These are phyloP conservation scores for Alectoria sarmentosa DNA, from an alignment of 495 filamentous ascomycete genomes.

Conservation along the genomic window DNA sequence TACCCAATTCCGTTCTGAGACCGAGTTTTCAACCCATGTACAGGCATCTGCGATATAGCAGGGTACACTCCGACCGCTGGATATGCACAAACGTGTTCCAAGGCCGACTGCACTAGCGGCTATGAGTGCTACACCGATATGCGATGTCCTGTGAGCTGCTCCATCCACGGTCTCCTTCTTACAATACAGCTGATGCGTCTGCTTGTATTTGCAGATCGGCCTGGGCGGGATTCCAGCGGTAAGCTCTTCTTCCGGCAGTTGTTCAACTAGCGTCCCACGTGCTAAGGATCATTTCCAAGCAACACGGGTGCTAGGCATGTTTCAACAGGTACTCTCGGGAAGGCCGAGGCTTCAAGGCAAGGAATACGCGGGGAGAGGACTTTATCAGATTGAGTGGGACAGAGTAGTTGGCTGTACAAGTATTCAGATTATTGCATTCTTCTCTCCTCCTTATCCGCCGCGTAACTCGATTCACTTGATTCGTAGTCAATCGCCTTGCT, in stretches of 20 bases:
- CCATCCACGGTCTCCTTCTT: background rate
- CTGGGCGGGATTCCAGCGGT: background rate
- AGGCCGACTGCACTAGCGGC: constrained; percentile 7
- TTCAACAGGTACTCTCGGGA: background rate
- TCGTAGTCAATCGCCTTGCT: too few species aligned
- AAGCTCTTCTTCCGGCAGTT: background rate
- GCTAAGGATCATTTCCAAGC: background rate
- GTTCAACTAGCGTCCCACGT: background rate
- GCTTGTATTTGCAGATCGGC: background rate
- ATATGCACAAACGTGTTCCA: background rate
- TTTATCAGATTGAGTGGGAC: background rate
- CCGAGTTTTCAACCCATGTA: background rate
- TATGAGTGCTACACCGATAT: constrained; percentile 6
- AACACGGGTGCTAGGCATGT: constrained; percentile 3
- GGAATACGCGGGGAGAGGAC: background rate
- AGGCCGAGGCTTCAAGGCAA: background rate
- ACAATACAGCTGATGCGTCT: background rate
- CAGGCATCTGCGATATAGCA: constrained; percentile 8
- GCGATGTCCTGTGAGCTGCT: constrained; percentile 9
- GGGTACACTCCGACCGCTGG: constrained; percentile 9
- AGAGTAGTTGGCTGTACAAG: background rate
- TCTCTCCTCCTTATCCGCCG: background rate
- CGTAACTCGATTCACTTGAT: too few species aligned
- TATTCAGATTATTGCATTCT: background rate
- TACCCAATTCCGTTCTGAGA: background rate